These are phyloP conservation scores for Plasmodium adleri DNA, from an alignment of 169 alveolate species.

Conservation along the genomic window DNA sequence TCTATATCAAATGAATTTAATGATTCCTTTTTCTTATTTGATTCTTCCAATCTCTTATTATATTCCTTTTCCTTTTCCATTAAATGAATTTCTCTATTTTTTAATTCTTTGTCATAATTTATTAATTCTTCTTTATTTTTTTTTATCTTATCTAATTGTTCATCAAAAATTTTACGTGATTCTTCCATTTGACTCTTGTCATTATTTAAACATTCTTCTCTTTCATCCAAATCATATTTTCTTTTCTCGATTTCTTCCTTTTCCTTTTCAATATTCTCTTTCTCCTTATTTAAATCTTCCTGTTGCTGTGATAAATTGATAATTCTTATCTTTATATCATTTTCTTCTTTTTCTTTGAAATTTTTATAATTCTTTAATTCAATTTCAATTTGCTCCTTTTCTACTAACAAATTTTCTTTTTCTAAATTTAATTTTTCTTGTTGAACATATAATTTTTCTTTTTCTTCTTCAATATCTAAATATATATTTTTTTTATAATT, in stretches of 20 bases:
- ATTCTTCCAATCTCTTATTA: conserved; percentile 51
- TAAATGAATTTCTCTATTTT: conserved; percentile 42
- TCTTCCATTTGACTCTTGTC: conserved; percentile 65
- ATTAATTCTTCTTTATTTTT: conserved; percentile 67
- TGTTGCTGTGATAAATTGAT: conserved; percentile 73
- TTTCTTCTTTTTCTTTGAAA: conserved; percentile 74
- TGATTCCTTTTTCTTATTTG: conserved; percentile 56
- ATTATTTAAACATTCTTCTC: conserved; percentile 53
- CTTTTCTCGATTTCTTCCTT: conserved; percentile 64
- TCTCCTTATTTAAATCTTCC: conserved; percentile 71
- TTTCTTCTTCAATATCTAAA: conserved; percentile 72
- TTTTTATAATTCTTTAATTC: conserved; percentile 72
- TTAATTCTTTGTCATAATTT: conserved; percentile 58
- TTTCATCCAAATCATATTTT: conserved; percentile 53
- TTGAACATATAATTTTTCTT: conserved; percentile 67
- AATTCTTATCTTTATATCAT: conserved; percentile 61
- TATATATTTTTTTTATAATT: conserved; percentile 47
- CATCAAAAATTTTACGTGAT: conserved; percentile 72
- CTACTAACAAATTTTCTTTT: conserved; percentile 72
- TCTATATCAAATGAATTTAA: conserved; percentile 43
- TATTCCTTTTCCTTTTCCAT: conserved; percentile 61
- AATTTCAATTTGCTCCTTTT: conserved; percentile 71
- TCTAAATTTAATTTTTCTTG: conserved; percentile 66
- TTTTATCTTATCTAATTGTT: conserved; percentile 69
- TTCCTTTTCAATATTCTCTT: conserved; percentile 62